Base-by-base conservation (phyloP, 371 early-diverging fungal genomes). In the Mucor lusitanicus region DNA sequence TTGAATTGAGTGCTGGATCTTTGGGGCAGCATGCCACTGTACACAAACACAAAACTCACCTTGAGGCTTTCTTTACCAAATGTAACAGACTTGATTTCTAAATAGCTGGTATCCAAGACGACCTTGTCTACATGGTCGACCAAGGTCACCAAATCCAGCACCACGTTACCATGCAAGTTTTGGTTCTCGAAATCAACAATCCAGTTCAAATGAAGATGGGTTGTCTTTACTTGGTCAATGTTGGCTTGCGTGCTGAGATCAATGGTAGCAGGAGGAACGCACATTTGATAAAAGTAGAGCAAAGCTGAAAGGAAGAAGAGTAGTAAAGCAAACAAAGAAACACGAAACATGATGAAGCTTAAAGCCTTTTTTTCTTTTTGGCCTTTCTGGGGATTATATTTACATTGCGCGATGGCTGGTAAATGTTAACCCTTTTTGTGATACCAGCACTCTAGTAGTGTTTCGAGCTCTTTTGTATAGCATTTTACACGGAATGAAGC, bases 31-130 rank as follows among this genome's bases (percentile, higher is more conserved):
- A n/a, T n/a, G n/a, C n/a, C n/a, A n/a, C n/a, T 30, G 30, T 56
- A 12, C 19, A 13, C n/a, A n/a, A n/a, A n/a, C 3, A 53, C 37
- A 35, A 1, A 30, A 30, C 21, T 15, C 79, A 89, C 90, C 78
- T 85, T 78, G 37, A 87, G 62, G 0, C 61, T 67, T 13, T 69
- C 33, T 6, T 73, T 81, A 17, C 73, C 72, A 30, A 82, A 57
- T 17, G 76, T 63, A 21, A 88, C 90, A 30, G 72, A 65, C 40
- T 81, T 73, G 65, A 95, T 76, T 67, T 80, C 74, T 37, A 94
- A 75, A 71, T 84, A 84, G 64, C 86, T 88, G 12, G 94, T 91
- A 78, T 96, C 95, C 54, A 96, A 83, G 30, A 94, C 82, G n/a
- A 95, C 78, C 69, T 90, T 78, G 13, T 75, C 56, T 28, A 89